Conservation (phyloP, 2,329 filamentous ascomycete species). For the Aspergillus sp. region DNA sequence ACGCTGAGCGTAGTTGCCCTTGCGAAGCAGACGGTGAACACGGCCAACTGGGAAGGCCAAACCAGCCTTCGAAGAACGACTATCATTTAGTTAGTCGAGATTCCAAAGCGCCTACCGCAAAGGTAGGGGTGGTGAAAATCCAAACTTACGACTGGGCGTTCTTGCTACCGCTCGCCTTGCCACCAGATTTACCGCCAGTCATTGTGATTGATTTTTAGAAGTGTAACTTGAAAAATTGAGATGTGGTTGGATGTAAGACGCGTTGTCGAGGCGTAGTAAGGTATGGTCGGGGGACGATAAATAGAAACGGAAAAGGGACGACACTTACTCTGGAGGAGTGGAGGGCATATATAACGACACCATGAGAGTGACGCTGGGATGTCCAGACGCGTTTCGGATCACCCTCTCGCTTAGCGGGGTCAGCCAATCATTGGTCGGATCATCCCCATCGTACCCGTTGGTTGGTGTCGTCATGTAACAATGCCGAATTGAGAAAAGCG, state of each 20-base stretch:
- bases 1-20: slow-evolving; percentile 99
- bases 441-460: slow-evolving; percentile 23
- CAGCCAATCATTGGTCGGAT: slow-evolving; percentile 43
- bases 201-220: slow-evolving; percentile 71
- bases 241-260: slow-evolving; percentile 15
- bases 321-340: slow-evolving; percentile 34
- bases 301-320: slow-evolving; percentile 23
- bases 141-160: slow-evolving; percentile 93
- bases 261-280: neutral
- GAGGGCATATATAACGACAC: slow-evolving; percentile 46
- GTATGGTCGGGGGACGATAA: slow-evolving; percentile 2
- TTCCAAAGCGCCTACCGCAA: neutral
- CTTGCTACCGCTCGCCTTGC: slow-evolving; percentile 99
- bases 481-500: slow-evolving; percentile 31
- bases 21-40: slow-evolving; percentile 98
- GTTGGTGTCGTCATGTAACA: slow-evolving; percentile 16
- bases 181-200: slow-evolving; percentile 99
- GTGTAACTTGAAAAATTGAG: slow-evolving; percentile 28
- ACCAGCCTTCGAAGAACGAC: slow-evolving; percentile 98
- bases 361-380: slow-evolving; percentile 44
- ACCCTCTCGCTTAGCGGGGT: slow-evolving; percentile 44
- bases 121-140: neutral
- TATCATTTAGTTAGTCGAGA: slow-evolving; percentile 51
- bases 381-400: slow-evolving; percentile 45
- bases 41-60: slow-evolving; percentile 98